phyloP scores from a whole-genome alignment of 164 flowering plant genomes.

The Umbellularia californica region DNA sequence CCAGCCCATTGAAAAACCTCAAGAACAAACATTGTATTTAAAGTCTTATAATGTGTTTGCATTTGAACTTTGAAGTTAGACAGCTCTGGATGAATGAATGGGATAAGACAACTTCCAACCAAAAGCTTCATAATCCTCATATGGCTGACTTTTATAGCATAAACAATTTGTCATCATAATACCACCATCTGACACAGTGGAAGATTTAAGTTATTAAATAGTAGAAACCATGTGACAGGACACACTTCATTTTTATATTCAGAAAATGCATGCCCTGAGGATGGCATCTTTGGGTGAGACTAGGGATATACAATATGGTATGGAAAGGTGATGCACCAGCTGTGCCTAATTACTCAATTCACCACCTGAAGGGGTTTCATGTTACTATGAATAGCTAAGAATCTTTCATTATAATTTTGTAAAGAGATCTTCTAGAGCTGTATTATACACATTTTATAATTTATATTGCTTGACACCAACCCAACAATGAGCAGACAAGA shows the following conservation, averaged over 20 bases:
- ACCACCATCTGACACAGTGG: neutral
- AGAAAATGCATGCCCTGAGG: neutral
- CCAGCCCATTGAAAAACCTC: neutral
- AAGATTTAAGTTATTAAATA: neutral
- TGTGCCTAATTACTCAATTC: neutral
- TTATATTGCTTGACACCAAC: neutral
- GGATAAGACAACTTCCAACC: neutral
- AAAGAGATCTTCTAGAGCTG: neutral
- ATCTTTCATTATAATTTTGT: neutral
- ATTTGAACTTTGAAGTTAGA: neutral
- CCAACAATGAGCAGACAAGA: neutral
- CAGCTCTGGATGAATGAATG: neutral
- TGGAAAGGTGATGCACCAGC: neutral
- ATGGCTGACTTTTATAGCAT: neutral
- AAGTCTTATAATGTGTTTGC: neutral
- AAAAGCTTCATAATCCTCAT: neutral
- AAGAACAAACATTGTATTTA: neutral
- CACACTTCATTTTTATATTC: neutral
- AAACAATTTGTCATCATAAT: neutral
- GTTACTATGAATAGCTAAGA: neutral
- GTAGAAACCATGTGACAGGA: neutral
- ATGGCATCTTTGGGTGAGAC: neutral
- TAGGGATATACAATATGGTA: neutral
- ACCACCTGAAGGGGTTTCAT: neutral
- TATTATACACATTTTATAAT: neutral